Evolutionary conservation across 2,329 filamentous ascomycete species (phyloP), one percentile per base, ranked within the genome.

Genomic region (Colletotrichum tofieldiae): DNA sequence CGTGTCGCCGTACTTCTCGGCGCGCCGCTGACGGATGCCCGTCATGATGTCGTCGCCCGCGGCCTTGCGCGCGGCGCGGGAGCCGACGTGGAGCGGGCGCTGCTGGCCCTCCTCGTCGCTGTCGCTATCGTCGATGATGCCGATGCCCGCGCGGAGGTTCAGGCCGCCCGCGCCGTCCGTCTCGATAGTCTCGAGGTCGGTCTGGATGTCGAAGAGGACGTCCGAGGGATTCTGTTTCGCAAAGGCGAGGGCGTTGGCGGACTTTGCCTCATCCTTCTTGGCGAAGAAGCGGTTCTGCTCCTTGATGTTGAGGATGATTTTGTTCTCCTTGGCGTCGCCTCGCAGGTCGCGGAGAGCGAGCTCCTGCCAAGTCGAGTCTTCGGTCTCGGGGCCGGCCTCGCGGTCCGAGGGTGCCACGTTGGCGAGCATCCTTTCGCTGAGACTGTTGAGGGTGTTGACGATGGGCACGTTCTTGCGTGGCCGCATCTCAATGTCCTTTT

Each of bases 371-470:
- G 92, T 92, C 49, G 91, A 88, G 76, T 95, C 93, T 72, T 94
- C 92, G 77, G 92, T 85, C 2, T 91, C 92, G 2, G 91, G 89
- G 6, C 86, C 88, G 73, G 92, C 88, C 1, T 89, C 87, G 16
- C 92, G 89, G 79, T 98, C 95, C 6, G 92, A 90, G 1, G 95
- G 93, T 2, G 93, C 90, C 14, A 98, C 94, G 75, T 95, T 93
- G 59, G 93, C 93, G 88, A 99, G 93, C 80, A 99, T 93, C 82
- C 97, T 98, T 81, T 96, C 94, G 77, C 94, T 98, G 67, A 98
- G 88, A 73, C 89, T 94, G 80, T 99, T 99, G 67, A 99, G 85
- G 0, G 94, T 95, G 73, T 93, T 91, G 75, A 98, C 92, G 73
- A 98, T 97, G 14, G 95, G 95, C 2, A 96, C 92, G 79, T 96